Evolutionary conservation across 2,329 filamentous ascomycete species (phyloP).

Genomic region (Ophiostoma sp.): DNA sequence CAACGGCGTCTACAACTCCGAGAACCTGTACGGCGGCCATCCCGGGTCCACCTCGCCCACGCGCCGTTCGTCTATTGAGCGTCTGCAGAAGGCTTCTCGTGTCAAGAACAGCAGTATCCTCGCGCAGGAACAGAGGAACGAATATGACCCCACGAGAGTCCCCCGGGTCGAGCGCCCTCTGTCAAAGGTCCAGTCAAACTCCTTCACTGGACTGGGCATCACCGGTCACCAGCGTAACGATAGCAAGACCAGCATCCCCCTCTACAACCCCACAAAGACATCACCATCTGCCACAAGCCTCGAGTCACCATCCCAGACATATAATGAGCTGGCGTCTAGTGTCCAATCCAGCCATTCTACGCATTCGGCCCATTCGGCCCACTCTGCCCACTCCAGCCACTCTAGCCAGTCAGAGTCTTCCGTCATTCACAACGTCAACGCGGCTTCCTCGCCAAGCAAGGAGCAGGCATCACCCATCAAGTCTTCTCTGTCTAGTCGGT

Average conservation of each 20-base stretch:
- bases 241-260: slow-evolving; percentile 56
- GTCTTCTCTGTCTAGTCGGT: slow-evolving; percentile 70
- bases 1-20: slow-evolving; percentile 58
- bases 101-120: slow-evolving; percentile 99
- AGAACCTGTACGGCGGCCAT: slow-evolving; percentile 63
- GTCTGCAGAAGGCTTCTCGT: slow-evolving; percentile 85
- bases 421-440: slow-evolving; percentile 9
- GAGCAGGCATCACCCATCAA: slow-evolving; percentile 76
- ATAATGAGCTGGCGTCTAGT: slow-evolving; percentile 17
- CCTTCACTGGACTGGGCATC: slow-evolving; percentile 55
- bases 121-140: slow-evolving; percentile 82
- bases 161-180: slow-evolving; percentile 77
- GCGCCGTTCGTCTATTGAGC: slow-evolving; percentile 88
- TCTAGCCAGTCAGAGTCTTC: slow-evolving; percentile 6
- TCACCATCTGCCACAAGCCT: slow-evolving; percentile 31
- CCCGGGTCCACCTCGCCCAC: slow-evolving; percentile 63
- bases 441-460: slow-evolving; percentile 50
- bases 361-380: background rate
- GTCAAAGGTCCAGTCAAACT: slow-evolving; percentile 68
- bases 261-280: slow-evolving; percentile 50
- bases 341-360: slow-evolving; percentile 17
- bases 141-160: slow-evolving; percentile 78
- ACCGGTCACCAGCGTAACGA: slow-evolving; percentile 49
- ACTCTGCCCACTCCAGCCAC: slow-evolving; percentile 4
- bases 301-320: slow-evolving; percentile 3